phyloP scores from a whole-genome alignment of 768 basidiomycete genomes.

The Asterophora lycoperdoides region DNA sequence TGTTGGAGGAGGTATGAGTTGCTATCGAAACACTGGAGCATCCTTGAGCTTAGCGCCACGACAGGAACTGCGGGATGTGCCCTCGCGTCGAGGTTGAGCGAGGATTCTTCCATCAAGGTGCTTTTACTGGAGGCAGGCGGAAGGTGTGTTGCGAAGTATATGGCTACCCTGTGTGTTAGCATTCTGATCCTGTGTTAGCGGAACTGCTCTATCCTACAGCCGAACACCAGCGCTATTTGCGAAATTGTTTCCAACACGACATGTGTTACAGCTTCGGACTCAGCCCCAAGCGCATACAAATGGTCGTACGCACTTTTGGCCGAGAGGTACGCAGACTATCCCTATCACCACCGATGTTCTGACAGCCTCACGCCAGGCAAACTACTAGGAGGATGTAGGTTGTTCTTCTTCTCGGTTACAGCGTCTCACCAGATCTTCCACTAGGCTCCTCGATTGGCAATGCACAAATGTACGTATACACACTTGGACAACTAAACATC shows the following conservation, averaged over 20 bases:
- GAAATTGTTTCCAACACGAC: conserved; percentile 36
- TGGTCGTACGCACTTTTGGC: conserved; percentile 51
- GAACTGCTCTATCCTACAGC: conserved; percentile 33
- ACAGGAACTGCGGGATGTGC: conserved; percentile 58
- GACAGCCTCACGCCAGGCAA: conserved; percentile 40
- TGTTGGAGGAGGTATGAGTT: conserved; percentile 46
- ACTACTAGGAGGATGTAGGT: conserved; percentile 65
- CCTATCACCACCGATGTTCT: background rate
- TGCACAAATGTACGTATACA: conserved; percentile 40
- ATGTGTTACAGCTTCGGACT: conserved; percentile 50
- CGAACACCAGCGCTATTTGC: conserved; percentile 38
- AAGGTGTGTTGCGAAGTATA: conserved; percentile 46
- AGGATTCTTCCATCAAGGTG: conserved; percentile 47
- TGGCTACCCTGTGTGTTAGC: background rate
- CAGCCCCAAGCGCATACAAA: conserved; percentile 49
- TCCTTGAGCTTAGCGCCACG: background rate
- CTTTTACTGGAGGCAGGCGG: conserved; percentile 54
- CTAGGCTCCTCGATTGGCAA: conserved; percentile 67
- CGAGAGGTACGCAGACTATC: conserved; percentile 45
- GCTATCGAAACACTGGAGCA: background rate
- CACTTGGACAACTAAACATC: background rate
- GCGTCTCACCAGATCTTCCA: background rate
- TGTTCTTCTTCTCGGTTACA: no score
- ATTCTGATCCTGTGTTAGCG: conserved; percentile 28
- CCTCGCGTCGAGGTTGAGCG: conserved; percentile 53